Conservation (phyloP, 1,284 basidiomycete species). For the Heterobasidion annosum region DNA sequence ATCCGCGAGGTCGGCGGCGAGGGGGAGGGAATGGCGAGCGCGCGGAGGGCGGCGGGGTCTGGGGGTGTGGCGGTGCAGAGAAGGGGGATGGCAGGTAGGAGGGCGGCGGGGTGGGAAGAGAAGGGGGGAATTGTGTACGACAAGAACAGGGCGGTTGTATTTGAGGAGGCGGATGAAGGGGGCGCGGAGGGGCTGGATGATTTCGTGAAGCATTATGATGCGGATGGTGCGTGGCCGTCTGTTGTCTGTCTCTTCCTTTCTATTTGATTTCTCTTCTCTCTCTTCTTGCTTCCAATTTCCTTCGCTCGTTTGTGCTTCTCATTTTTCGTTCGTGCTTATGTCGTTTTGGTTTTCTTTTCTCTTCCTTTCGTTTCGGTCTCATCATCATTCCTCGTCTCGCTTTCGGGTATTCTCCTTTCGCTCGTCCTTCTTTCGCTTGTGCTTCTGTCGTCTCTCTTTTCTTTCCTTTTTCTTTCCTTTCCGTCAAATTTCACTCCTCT, state of each 20-base stretch:
- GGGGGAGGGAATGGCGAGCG: conserved; percentile 16
- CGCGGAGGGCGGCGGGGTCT: conserved; percentile 5
- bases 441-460: not conserved
- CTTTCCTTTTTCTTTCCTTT: too few species aligned
- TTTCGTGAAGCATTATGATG: conserved; percentile 69
- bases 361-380: too few species aligned
- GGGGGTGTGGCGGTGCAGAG: conserved; percentile 4
- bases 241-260: conserved; percentile 1
- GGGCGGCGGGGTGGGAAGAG: not conserved
- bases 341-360: too few species aligned
- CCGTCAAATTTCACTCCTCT: too few species aligned
- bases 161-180: conserved; percentile 15
- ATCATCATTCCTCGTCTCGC: too few species aligned
- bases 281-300: not conserved
- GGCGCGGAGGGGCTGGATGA: conserved; percentile 20
- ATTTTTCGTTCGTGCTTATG: not conserved
- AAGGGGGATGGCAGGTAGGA: conserved; percentile 5
- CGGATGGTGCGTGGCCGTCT: conserved; percentile 52
- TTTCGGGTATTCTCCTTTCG: conserved; percentile 4
- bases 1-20: conserved; percentile 27
- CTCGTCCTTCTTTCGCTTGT: not conserved
- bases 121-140: not conserved
- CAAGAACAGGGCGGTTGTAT: conserved; percentile 21
- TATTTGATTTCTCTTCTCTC: conserved; percentile 5
- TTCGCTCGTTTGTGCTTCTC: too few species aligned